phyloP scores from a whole-genome alignment of 805 yeast species.

The Komagataella populi region DNA sequence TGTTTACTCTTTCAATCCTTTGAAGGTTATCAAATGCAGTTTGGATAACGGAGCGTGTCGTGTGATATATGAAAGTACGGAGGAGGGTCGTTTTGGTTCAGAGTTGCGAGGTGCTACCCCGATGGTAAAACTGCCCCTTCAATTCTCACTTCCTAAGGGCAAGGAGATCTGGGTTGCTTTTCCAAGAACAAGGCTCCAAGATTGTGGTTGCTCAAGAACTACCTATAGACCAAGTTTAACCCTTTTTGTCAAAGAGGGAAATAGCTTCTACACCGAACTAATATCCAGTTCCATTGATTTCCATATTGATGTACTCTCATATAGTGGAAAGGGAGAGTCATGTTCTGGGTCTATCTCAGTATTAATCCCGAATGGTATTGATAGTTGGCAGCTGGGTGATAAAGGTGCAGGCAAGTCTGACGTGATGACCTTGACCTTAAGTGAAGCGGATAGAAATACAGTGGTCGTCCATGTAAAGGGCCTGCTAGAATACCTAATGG shows the following conservation, averaged over 20 bases:
- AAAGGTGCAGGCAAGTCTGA: constrained; percentile 8
- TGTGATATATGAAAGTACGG: constrained; percentile 3
- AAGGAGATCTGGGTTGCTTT: constrained; percentile 21
- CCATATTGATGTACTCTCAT: constrained; percentile 15
- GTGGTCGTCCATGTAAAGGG: constrained; percentile 21
- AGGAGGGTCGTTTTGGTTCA: neutral
- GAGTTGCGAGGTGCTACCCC: constrained; percentile 7
- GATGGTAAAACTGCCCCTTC: constrained; percentile 3
- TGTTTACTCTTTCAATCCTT: constrained; percentile 7
- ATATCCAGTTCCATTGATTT: constrained; percentile 21
- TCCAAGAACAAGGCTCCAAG: constrained; percentile 23
- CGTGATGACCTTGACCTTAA: constrained; percentile 19
- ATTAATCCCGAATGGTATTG: constrained; percentile 30
- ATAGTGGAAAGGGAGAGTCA: constrained; percentile 12
- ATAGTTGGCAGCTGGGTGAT: constrained; percentile 19
- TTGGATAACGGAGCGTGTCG: constrained; percentile 5
- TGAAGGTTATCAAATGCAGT: constrained; percentile 6
- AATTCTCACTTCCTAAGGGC: constrained; percentile 5
- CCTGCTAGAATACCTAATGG: constrained; percentile 11
- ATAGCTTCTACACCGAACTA: constrained; percentile 15
- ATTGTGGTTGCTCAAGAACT: constrained; percentile 25
- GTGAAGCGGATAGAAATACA: constrained; percentile 23
- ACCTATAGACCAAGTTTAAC: constrained; percentile 26
- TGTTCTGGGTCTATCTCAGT: constrained; percentile 20
- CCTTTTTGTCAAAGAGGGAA: constrained; percentile 8